Percentiles rank a stretch among this genome's conserved stretches.
Evolutionary conservation across 768 basidiomycete species (phyloP).

Genomic region (Panaeolus cyanescens): DNA sequence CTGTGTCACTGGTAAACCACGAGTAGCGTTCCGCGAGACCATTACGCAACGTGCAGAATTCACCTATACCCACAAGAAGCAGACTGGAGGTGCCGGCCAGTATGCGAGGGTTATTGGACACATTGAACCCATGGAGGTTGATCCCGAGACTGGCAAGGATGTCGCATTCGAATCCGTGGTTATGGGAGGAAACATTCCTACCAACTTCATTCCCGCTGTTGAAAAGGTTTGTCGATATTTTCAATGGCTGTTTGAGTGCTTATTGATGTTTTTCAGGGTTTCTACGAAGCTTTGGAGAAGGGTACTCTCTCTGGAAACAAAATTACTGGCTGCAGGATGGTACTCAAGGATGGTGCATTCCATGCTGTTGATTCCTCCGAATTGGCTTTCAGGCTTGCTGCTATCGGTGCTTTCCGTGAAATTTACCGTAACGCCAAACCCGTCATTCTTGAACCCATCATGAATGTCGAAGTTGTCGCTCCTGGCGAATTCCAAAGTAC

Average conservation of each 20-base stretch:
- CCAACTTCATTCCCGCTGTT: slow-evolving; percentile 90
- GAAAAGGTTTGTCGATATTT: slow-evolving; percentile 66
- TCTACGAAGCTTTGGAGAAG: slow-evolving; percentile 91
- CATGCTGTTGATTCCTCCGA: slow-evolving; percentile 97
- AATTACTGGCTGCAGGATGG: slow-evolving; percentile 82
- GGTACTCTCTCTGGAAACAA: slow-evolving; percentile 87
- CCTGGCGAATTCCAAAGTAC: slow-evolving; percentile 93
- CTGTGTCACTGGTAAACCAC: slow-evolving; percentile 92
- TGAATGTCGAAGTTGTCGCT: slow-evolving; percentile 97
- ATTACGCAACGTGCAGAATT: slow-evolving; percentile 83
- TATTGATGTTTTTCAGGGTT: slow-evolving; percentile 61
- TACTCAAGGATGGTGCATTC: slow-evolving; percentile 89
- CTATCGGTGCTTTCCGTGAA: slow-evolving; percentile 92
- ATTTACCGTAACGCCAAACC: slow-evolving; percentile 76
- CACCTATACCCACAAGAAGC: slow-evolving; percentile 95
- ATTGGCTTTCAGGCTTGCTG: slow-evolving; percentile 89
- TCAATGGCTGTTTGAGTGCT: not conserved
- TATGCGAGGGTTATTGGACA: slow-evolving; percentile 91
- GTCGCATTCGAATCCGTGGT: slow-evolving; percentile 83
- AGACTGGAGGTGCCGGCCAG: slow-evolving; percentile 96
- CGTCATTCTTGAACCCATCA: slow-evolving; percentile 95
- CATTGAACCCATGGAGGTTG: slow-evolving; percentile 85
- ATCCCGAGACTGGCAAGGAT: slow-evolving; percentile 79
- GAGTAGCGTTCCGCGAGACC: slow-evolving; percentile 96
- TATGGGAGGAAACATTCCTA: slow-evolving; percentile 91